A percentile compares a stretch with the other conserved stretches of the same genome.
phyloP scores from a whole-genome alignment of 805 yeast genomes.

The Cyberlindnera xishuangbannaensis region DNA sequence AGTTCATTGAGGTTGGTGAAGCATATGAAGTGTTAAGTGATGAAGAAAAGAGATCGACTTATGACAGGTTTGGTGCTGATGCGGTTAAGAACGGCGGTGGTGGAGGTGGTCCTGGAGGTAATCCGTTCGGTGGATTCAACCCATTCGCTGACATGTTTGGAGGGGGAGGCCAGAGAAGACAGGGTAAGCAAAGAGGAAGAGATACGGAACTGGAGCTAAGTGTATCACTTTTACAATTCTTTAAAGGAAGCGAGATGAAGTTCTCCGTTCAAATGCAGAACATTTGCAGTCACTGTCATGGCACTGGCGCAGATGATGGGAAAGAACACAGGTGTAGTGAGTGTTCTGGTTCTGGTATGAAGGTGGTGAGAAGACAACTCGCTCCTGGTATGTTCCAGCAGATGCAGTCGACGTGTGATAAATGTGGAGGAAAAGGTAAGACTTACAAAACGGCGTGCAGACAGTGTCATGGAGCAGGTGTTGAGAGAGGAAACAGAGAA shows the following conservation, averaged over 20 bases:
- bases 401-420: slow-evolving; percentile 71
- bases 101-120: slow-evolving; percentile 30
- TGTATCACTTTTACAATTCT: slow-evolving; percentile 60
- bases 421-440: slow-evolving; percentile 75
- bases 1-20: slow-evolving; percentile 85
- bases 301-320: slow-evolving; percentile 83
- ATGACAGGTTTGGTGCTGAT: slow-evolving; percentile 74
- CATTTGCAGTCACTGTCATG: slow-evolving; percentile 71
- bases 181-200: slow-evolving; percentile 51
- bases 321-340: slow-evolving; percentile 53
- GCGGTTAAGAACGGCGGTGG: slow-evolving; percentile 62
- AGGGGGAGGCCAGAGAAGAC: slow-evolving; percentile 27
- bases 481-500: slow-evolving; percentile 46
- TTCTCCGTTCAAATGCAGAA: slow-evolving; percentile 65
- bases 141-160: slow-evolving; percentile 63
- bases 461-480: slow-evolving; percentile 66
- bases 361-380: slow-evolving; percentile 60
- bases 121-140: slow-evolving; percentile 53
- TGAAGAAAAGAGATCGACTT: slow-evolving; percentile 58
- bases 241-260: slow-evolving; percentile 57
- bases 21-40: slow-evolving; percentile 86
- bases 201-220: slow-evolving; percentile 52
- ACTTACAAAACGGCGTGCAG: slow-evolving; percentile 59
- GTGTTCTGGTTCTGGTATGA: slow-evolving; percentile 75
- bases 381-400: slow-evolving; percentile 91